Evolutionary conservation across 305 asterid genomes (phyloP).

Genomic region (Coffea humblotiana): DNA sequence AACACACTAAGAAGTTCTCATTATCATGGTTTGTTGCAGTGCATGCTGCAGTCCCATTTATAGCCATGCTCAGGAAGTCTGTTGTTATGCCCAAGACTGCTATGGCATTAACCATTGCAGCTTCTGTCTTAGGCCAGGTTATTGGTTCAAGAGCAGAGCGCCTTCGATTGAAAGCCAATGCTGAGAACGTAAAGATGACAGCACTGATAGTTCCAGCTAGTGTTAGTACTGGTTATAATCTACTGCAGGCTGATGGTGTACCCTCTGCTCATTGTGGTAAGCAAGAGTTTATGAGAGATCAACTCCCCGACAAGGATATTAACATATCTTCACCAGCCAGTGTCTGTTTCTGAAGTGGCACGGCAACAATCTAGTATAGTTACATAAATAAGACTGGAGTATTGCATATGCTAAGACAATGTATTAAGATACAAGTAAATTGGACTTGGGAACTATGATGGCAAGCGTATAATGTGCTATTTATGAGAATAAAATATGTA

Average conservation of each 20-base stretch:
- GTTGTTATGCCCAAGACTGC: slow-evolving; percentile 81
- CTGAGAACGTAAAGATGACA: slow-evolving; percentile 37
- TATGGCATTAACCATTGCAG: slow-evolving; percentile 84
- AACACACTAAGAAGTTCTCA: slow-evolving; percentile 75
- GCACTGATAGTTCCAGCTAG: slow-evolving; percentile 26
- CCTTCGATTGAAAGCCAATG: slow-evolving; percentile 54
- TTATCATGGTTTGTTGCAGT: slow-evolving; percentile 82
- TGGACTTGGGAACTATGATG: background rate
- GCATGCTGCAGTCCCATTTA: slow-evolving; percentile 87
- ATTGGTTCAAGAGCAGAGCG: slow-evolving; percentile 92
- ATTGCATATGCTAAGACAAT: background rate
- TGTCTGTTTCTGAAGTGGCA: slow-evolving; percentile 44
- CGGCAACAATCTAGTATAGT: background rate
- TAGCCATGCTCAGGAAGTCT: slow-evolving; percentile 77
- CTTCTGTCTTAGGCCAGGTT: slow-evolving; percentile 77
- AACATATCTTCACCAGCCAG: slow-evolving; percentile 45
- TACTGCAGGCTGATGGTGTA: slow-evolving; percentile 25
- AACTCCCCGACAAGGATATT: slow-evolving; percentile 31
- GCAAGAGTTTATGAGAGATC: slow-evolving; percentile 39
- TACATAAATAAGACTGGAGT: background rate
- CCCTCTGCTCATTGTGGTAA: slow-evolving; percentile 37
- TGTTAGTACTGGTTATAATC: slow-evolving; percentile 16
- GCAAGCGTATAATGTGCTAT: background rate
- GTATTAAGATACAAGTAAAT: background rate
- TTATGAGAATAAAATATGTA: background rate